Evolutionary conservation across 306 rosid genomes (phyloP).

Genomic region (Lithocarpus polystachyus): DNA sequence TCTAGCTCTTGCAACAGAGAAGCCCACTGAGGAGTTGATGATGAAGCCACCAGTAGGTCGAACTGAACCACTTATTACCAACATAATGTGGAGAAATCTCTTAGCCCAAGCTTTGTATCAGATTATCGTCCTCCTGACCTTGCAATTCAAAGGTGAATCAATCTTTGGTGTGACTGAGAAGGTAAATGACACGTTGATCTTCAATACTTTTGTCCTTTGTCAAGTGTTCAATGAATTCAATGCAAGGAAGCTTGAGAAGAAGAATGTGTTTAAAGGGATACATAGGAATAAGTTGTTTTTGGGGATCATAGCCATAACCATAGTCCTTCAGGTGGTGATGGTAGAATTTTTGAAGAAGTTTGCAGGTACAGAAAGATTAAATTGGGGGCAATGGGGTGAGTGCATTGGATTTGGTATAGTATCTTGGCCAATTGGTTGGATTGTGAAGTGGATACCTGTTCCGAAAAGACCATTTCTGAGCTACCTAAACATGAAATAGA

Average conservation of each 20-base stretch:
- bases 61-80: slow-evolving; percentile 20
- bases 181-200: slow-evolving; percentile 24
- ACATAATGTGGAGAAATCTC: slow-evolving; percentile 24
- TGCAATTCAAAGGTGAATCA: slow-evolving; percentile 10
- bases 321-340: slow-evolving; percentile 21
- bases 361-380: slow-evolving; percentile 24
- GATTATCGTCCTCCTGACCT: slow-evolving; percentile 3
- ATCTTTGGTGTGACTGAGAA: slow-evolving; percentile 8
- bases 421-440: slow-evolving; percentile 24
- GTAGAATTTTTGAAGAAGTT: slow-evolving; percentile 21
- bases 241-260: slow-evolving; percentile 26
- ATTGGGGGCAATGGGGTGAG: slow-evolving; percentile 20
- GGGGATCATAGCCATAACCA: slow-evolving; percentile 12
- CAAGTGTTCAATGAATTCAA: slow-evolving; percentile 24
- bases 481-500: background rate
- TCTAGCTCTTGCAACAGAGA: slow-evolving; percentile 24
- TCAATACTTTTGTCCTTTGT: slow-evolving; percentile 21
- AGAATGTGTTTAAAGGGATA: slow-evolving; percentile 24
- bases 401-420: slow-evolving; percentile 7
- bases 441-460: slow-evolving; percentile 15
- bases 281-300: slow-evolving; percentile 9
- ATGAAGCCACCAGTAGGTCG: slow-evolving; percentile 6
- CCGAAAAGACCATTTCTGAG: slow-evolving; percentile 8
- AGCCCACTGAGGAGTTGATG: slow-evolving; percentile 19
- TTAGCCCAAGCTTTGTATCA: slow-evolving; percentile 18